phyloP scores from a whole-genome alignment of 2,329 filamentous ascomycete genomes.

The Aaosphaeria pasadenensis region DNA sequence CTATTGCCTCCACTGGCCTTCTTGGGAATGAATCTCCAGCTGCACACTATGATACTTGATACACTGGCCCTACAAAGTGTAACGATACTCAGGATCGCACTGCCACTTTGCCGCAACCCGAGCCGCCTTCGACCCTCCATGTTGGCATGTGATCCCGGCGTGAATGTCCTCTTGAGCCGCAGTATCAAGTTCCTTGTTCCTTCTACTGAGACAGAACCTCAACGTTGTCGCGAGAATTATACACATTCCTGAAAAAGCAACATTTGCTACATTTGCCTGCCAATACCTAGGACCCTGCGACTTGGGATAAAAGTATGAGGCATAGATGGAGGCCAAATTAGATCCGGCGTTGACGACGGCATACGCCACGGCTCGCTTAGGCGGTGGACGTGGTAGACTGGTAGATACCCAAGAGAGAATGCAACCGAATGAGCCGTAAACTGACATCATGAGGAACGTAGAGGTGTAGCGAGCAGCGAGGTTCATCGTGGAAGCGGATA shows the following conservation, averaged over 20 bases:
- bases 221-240: slow-evolving; percentile 3
- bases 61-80: too few relatives aligned
- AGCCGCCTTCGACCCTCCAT: too few relatives aligned
- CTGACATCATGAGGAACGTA: slow-evolving; percentile 56
- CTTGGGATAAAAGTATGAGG: slow-evolving; percentile 6
- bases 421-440: slow-evolving; percentile 18
- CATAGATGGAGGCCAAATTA: slow-evolving; percentile 9
- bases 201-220: slow-evolving; percentile 1
- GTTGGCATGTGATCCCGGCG: too few relatives aligned
- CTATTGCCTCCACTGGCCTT: too few relatives aligned
- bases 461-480: slow-evolving; percentile 57
- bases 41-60: too few relatives aligned
- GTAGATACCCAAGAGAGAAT: slow-evolving; percentile 28
- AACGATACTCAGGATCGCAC: too few relatives aligned
- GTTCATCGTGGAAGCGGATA: background rate
- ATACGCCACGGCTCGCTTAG: slow-evolving; percentile 47
- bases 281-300: slow-evolving; percentile 1
- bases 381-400: slow-evolving; percentile 26
- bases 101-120: too few relatives aligned
- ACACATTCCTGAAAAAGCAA: slow-evolving; percentile 1
- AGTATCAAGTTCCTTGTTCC: slow-evolving; percentile 2
- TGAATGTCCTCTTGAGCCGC: too few relatives aligned
- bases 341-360: slow-evolving; percentile 49
- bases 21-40: too few relatives aligned
- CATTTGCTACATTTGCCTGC: slow-evolving; percentile 3